Percentiles rank a stretch among this genome's conserved stretches.
Evolutionary conservation across 352 stramenopile genomes (phyloP).

Genomic region (Phytophthora ramorum): DNA sequence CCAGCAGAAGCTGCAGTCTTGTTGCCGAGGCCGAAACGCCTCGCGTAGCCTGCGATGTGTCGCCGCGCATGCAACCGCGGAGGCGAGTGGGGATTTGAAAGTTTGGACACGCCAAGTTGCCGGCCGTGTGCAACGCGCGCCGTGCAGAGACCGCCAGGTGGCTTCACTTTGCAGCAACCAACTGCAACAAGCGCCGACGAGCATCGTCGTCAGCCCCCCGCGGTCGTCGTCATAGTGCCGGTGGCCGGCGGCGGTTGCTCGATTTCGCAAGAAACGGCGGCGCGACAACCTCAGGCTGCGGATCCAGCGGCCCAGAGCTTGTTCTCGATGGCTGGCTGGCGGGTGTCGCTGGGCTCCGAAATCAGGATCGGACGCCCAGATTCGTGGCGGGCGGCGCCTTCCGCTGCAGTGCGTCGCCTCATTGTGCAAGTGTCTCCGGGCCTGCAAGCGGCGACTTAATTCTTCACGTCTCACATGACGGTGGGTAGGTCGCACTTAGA

Average conservation of each 20-base stretch:
- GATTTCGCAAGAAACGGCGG: too few relatives aligned
- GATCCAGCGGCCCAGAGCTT: neutral
- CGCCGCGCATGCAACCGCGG: neutral
- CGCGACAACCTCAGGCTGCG: too few relatives aligned
- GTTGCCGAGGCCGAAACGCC: constrained; percentile 1
- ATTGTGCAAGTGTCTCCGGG: constrained; percentile 12
- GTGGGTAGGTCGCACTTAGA: neutral
- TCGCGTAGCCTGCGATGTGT: neutral
- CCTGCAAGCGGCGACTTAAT: constrained; percentile 19
- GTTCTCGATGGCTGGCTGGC: neutral
- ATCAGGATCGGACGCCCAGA: constrained; percentile 19
- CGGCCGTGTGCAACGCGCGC: neutral
- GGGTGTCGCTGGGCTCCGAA: constrained; percentile 26
- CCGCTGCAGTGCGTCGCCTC: neutral
- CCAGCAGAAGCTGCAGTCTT: neutral
- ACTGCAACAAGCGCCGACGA: neutral
- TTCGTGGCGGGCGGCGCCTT: neutral
- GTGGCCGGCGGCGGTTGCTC: too few relatives aligned
- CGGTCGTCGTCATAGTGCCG: neutral
- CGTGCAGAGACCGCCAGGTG: constrained; percentile 2
- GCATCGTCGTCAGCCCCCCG: neutral
- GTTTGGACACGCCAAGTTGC: constrained; percentile 24
- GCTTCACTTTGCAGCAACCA: neutral
- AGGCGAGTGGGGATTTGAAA: constrained; percentile 23
- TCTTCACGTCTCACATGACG: constrained; percentile 24